These are phyloP conservation scores for Boletus subcaerulescens DNA, from an alignment of 768 basidiomycete species.

Conservation along the genomic window DNA sequence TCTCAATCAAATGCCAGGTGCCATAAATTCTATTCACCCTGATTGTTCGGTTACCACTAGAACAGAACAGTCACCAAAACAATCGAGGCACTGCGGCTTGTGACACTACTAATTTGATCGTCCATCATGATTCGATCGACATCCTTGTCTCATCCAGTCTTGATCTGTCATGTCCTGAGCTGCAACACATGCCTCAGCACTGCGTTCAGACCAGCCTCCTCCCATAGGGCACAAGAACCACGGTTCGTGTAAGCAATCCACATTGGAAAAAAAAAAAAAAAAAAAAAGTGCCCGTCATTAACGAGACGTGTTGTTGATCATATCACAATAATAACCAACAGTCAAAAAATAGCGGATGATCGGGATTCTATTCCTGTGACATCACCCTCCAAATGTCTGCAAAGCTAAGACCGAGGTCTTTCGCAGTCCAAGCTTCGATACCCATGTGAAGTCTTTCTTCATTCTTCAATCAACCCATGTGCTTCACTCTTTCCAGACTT, in stretches of 20 bases:
- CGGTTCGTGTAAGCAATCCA: constrained; percentile 9
- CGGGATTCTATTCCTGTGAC: constrained; percentile 14
- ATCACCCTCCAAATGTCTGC: constrained; percentile 12
- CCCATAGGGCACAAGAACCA: constrained; percentile 6
- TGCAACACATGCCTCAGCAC: constrained; percentile 23
- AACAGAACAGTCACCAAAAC: constrained; percentile 1
- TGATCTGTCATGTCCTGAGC: constrained; percentile 24
- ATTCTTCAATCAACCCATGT: constrained; percentile 6
- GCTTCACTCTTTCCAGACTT: constrained; percentile 1
- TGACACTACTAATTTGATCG: constrained; percentile 28
- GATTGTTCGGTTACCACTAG: constrained; percentile 5
- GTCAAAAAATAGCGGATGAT: constrained; percentile 1
- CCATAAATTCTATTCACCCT: constrained; percentile 7
- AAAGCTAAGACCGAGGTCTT: constrained; percentile 23
- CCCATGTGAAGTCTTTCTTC: constrained; percentile 16
- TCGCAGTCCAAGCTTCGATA: constrained; percentile 11
- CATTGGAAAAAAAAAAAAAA: constrained; percentile 6
- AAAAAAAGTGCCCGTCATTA: neutral
- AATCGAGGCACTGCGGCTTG: constrained; percentile 18
- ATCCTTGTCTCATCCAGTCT: constrained; percentile 10
- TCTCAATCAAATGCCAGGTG: constrained; percentile 14
- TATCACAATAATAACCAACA: constrained; percentile 2
- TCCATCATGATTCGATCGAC: constrained; percentile 27
- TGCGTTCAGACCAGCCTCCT: constrained; percentile 3
- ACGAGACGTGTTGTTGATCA: neutral